phyloP scores from a whole-genome alignment of 2,329 filamentous ascomycete genomes.

The Beauveria brongniartii region DNA sequence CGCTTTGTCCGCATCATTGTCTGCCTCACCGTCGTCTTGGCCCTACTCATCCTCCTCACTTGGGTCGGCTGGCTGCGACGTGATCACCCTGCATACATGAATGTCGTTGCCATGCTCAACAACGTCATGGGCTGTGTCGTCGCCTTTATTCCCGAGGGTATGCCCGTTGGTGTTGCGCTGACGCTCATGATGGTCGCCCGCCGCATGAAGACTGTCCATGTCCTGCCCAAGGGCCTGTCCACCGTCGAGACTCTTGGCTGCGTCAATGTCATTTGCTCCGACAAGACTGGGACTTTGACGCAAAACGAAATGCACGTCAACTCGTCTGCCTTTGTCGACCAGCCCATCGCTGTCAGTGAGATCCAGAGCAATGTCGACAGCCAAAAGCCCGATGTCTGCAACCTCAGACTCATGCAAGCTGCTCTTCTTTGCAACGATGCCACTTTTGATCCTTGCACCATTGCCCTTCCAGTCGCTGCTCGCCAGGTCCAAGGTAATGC shows the following conservation, averaged over 20 bases:
- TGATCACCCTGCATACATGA: slow-evolving; percentile 31
- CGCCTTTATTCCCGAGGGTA: slow-evolving; percentile 32
- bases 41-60: slow-evolving; percentile 34
- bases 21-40: slow-evolving; percentile 28
- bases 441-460: slow-evolving; percentile 30
- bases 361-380: slow-evolving; percentile 17
- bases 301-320: slow-evolving; percentile 38
- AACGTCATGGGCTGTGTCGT: slow-evolving; percentile 37
- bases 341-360: slow-evolving; percentile 20
- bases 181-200: slow-evolving; percentile 35
- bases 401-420: slow-evolving; percentile 21
- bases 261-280: slow-evolving; percentile 36
- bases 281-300: slow-evolving; percentile 35
- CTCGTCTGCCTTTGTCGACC: slow-evolving; percentile 29
- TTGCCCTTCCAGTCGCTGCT: slow-evolving; percentile 25
- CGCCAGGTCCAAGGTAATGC: slow-evolving; percentile 33
- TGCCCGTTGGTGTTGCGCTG: slow-evolving; percentile 31
- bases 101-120: slow-evolving; percentile 35
- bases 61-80: slow-evolving; percentile 34
- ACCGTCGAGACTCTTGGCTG: slow-evolving; percentile 36
- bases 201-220: slow-evolving; percentile 33
- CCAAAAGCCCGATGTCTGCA: slow-evolving; percentile 12
- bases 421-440: slow-evolving; percentile 35
- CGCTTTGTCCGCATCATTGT: slow-evolving; percentile 37
- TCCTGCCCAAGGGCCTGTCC: slow-evolving; percentile 33